Conservation (phyloP, 2,329 filamentous ascomycete species). For the Xylaria arbuscula region DNA sequence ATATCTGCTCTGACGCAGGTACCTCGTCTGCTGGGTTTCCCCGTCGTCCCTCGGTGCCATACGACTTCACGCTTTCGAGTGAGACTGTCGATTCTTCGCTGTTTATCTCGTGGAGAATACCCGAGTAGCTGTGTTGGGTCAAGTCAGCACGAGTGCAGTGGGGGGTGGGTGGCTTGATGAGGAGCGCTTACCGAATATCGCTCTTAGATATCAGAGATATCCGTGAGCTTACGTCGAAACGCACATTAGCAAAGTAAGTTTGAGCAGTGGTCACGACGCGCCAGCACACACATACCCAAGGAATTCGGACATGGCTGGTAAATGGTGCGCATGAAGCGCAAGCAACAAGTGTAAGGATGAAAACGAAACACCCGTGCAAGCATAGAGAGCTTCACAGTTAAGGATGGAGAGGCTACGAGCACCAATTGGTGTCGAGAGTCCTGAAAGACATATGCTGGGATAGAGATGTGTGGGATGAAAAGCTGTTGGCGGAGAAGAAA, state of each 20-base stretch:
- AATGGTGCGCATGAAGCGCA: constrained; percentile 45
- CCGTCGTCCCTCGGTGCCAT: constrained; percentile 91
- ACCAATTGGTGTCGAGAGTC: constrained; percentile 31
- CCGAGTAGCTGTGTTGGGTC: constrained; percentile 82
- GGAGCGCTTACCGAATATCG: constrained; percentile 83
- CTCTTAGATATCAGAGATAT: constrained; percentile 98
- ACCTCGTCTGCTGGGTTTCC: constrained; percentile 84
- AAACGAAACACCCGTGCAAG: constrained; percentile 19
- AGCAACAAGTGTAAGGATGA: constrained; percentile 31
- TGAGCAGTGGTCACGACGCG: constrained; percentile 5
- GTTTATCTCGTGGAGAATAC: constrained; percentile 96
- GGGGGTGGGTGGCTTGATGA: constrained; percentile 21
- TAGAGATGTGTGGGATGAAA: constrained; percentile 37
- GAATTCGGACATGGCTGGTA: constrained; percentile 66
- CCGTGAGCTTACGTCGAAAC: constrained; percentile 71
- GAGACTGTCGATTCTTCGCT: constrained; percentile 97
- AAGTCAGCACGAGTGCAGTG: constrained; percentile 33
- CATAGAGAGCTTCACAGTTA: constrained; percentile 10
- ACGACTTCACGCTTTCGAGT: constrained; percentile 94
- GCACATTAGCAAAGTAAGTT: constrained; percentile 36
- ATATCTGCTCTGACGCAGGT: constrained; percentile 84
- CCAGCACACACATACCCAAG: constrained; percentile 59
- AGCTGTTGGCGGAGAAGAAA: constrained; percentile 36
- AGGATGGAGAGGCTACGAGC: constrained; percentile 25
- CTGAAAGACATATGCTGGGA: constrained; percentile 26